Base-by-base conservation (phyloP, 1,284 basidiomycete genomes). In the Apiotrichum veenhuisii region DNA sequence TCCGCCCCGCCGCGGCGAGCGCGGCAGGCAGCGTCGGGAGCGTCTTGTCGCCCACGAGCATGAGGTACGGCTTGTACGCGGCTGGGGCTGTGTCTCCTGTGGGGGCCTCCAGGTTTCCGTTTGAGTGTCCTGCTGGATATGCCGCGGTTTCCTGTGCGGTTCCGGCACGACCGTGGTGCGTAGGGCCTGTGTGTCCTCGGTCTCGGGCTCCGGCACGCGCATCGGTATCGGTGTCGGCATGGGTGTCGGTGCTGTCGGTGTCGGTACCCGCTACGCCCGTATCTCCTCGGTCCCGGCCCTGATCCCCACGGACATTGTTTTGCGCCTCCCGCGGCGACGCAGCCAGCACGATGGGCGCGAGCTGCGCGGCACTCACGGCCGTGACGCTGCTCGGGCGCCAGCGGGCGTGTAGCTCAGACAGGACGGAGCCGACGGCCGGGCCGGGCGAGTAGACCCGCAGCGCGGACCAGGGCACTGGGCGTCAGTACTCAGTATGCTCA, bases 41-140 rank as follows among this genome's bases (percentile, higher is more conserved):
- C 17, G 70, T 64, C 58, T 75, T 75, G 55, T 75, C 70, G 5
- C 73, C 73, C n/a, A 67, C 59, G 10, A 73, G 38, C 38, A 73
- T 52, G 23, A 75, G 63, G 56, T 68, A 71, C 3, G 64, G 62
- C 9, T 50, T 55, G 54, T 66, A 61, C 17, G n/a, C n/a, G 10
- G 61, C 15, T 50, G 7, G 30, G 30, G 7, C 30, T 57, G 55
- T 66, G 55, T 10, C 17, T 11, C n/a, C n/a, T n/a, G n/a, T n/a
- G n/a, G n/a, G n/a, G n/a, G n/a, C n/a, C n/a, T n/a, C n/a, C n/a
- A n/a, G n/a, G 22, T n/a, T 37, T 17, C 18, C 10, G 8, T 18
- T 23, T n/a, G n/a, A n/a, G n/a, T n/a, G n/a, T n/a, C n/a, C n/a
- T n/a, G n/a, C n/a, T n/a, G n/a, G n/a, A n/a, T n/a, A n/a, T n/a